Evolutionary conservation across 1,139 yeast genomes (phyloP).

Genomic region (Spencermartinsiella ligniputridi): DNA sequence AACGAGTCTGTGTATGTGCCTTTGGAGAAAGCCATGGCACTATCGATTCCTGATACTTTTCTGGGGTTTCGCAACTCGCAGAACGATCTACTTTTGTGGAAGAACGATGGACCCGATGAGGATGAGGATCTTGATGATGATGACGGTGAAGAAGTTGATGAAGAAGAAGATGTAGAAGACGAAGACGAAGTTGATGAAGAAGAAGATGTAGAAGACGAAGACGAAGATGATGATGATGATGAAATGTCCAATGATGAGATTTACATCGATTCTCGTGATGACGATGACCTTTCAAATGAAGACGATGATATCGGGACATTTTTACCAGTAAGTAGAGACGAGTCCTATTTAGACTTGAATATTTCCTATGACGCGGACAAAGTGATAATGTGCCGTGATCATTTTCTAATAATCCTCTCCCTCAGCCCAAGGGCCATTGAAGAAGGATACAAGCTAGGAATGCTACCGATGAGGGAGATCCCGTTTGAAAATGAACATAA

Average conservation of each 20-base stretch:
- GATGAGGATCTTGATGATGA: conserved; percentile 12
- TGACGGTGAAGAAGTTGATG: background rate
- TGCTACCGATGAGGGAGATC: background rate
- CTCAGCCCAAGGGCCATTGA: background rate
- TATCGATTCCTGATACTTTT: conserved; percentile 8
- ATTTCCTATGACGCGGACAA: background rate
- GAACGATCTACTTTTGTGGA: conserved; percentile 4
- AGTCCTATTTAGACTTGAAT: background rate
- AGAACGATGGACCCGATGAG: conserved; percentile 9
- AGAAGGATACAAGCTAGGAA: background rate
- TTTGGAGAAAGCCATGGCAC: conserved; percentile 22
- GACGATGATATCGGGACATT: background rate
- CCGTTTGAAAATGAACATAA: background rate
- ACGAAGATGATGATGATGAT: conserved; percentile 2
- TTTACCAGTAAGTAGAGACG: background rate
- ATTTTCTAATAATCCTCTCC: background rate
- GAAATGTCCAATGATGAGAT: no score
- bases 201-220: conserved; percentile 7
- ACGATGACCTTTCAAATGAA: no score
- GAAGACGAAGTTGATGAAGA: conserved; percentile 8
- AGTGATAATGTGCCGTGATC: background rate
- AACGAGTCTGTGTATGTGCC: conserved; percentile 26
- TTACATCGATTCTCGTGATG: no score
- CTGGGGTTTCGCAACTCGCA: conserved; percentile 3
- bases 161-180: conserved; percentile 4